A percentile compares a stretch with the other conserved stretches of the same genome.
These are phyloP conservation scores for Aureobasidium sp. DNA, from an alignment of 2,329 filamentous ascomycete species.

Conservation along the genomic window DNA sequence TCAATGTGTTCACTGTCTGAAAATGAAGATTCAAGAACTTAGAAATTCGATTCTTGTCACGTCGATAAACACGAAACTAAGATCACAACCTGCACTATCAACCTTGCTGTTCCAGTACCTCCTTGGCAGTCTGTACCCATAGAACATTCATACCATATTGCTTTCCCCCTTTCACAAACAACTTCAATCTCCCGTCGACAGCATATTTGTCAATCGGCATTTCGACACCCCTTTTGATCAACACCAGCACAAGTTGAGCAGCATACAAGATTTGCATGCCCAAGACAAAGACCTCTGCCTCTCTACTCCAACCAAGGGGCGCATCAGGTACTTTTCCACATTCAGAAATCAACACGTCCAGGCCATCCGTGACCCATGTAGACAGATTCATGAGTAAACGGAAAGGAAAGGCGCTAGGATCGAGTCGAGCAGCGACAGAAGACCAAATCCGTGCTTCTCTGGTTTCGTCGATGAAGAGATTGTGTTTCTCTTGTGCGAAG, in stretches of 20 bases:
- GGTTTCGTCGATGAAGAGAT: conserved; percentile 89
- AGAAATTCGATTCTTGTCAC: not conserved
- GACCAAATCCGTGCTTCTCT: conserved; percentile 79
- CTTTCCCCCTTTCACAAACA: conserved; percentile 30
- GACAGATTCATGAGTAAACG: conserved; percentile 28
- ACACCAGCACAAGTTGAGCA: conserved; percentile 41
- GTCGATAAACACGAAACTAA: no score
- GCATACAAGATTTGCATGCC: conserved; percentile 52
- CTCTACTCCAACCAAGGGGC: conserved; percentile 77
- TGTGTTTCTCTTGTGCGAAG: conserved; percentile 92
- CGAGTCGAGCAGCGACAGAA: conserved; percentile 47
- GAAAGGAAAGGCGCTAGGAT: conserved; percentile 28
- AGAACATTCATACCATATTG: conserved; percentile 37
- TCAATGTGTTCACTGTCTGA: not conserved
- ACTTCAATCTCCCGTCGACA: conserved; percentile 33
- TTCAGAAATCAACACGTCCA: conserved; percentile 48
- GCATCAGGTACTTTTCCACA: conserved; percentile 59
- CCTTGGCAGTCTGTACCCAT: conserved; percentile 41
- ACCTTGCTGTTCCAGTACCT: conserved; percentile 30
- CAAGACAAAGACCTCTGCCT: conserved; percentile 71
- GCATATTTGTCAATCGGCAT: conserved; percentile 27
- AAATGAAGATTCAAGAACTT: no score
- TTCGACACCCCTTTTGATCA: conserved; percentile 22
- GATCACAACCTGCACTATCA: no score
- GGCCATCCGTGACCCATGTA: conserved; percentile 58